Evolutionary conservation across 805 yeast species (phyloP).

Genomic region (Ogataea saltuana): DNA sequence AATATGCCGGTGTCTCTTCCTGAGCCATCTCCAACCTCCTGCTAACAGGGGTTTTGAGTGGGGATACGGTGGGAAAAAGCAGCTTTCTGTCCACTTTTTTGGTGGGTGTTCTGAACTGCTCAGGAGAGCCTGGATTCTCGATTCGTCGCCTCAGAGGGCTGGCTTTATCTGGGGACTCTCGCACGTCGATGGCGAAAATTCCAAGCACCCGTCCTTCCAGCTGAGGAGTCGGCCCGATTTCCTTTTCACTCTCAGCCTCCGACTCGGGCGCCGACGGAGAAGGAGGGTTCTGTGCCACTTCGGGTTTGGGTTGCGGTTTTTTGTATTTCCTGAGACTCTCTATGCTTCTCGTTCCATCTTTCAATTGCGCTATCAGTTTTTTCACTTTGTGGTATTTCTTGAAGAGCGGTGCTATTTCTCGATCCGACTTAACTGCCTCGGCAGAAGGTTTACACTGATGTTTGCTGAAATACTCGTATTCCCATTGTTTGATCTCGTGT

Average conservation of each 20-base stretch:
- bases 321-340: conserved; percentile 14
- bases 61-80: conserved; percentile 14
- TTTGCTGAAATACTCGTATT: conserved; percentile 40
- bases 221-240: conserved; percentile 87
- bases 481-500: conserved; percentile 56
- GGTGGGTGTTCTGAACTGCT: conserved; percentile 34
- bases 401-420: conserved; percentile 37
- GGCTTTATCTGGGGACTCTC: conserved; percentile 22
- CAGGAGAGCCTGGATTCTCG: conserved; percentile 7
- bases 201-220: conserved; percentile 74
- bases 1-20: conserved; percentile 28
- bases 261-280: conserved; percentile 8
- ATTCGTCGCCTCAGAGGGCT: conserved; percentile 12
- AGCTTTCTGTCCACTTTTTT: conserved; percentile 27
- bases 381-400: conserved; percentile 36
- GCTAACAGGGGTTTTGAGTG: conserved; percentile 18
- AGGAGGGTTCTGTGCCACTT: not conserved
- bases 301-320: not conserved
- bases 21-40: not conserved
- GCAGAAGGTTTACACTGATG: conserved; percentile 40
- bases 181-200: conserved; percentile 56
- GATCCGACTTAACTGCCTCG: conserved; percentile 46
- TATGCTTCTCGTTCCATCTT: conserved; percentile 17
- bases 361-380: conserved; percentile 16
- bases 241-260: conserved; percentile 29